phyloP scores from a whole-genome alignment of 306 rosid genomes.

The Inga laurina region DNA sequence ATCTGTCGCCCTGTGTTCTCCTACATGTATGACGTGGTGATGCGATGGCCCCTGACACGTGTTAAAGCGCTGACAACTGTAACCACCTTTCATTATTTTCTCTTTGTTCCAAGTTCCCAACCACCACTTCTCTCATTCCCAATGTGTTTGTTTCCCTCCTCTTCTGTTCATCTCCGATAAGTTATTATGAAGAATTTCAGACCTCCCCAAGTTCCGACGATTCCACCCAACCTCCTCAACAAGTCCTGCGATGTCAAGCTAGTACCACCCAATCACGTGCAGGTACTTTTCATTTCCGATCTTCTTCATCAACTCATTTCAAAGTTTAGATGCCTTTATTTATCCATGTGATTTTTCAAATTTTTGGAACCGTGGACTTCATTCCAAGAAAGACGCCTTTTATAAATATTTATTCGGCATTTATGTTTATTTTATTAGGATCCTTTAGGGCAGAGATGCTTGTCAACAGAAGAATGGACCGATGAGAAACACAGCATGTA shows the following conservation, averaged over 20 bases:
- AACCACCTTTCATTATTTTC: constrained; percentile 23
- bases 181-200: constrained; percentile 29
- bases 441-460: constrained; percentile 34
- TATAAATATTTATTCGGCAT: not conserved
- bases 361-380: not conserved
- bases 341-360: not conserved
- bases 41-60: constrained; percentile 63
- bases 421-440: constrained; percentile 37
- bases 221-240: constrained; percentile 20
- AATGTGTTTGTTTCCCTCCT: not conserved
- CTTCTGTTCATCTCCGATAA: not conserved
- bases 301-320: not conserved
- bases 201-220: constrained; percentile 22
- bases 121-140: not conserved
- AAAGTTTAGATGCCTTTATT: not conserved
- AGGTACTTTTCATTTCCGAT: constrained; percentile 27
- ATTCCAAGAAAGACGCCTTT: not conserved
- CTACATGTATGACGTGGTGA: constrained; percentile 58
- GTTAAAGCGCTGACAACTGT: constrained; percentile 79
- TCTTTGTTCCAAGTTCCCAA: constrained; percentile 29
- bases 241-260: not conserved
- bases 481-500: constrained; percentile 78
- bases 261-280: not conserved
- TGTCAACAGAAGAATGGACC: constrained; percentile 63
- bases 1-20: constrained; percentile 34